Conservation (phyloP, 805 yeast species). For the Candida anglica region DNA sequence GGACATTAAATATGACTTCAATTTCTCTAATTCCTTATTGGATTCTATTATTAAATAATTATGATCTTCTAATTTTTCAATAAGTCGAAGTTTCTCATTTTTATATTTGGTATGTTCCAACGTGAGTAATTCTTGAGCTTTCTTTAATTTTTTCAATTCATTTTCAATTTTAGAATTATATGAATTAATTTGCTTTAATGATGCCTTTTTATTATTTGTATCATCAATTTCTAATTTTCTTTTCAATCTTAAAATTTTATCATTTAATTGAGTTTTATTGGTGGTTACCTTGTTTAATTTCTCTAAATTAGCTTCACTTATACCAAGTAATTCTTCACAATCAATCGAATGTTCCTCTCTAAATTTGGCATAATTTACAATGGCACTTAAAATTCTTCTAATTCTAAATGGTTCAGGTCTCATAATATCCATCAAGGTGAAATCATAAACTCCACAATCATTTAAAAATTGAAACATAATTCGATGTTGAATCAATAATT, state of each 20-base stretch:
- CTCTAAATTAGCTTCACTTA: constrained; percentile 48
- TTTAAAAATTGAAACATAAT: constrained; percentile 42
- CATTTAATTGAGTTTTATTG: constrained; percentile 12
- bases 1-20: constrained; percentile 56
- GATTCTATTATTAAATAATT: constrained; percentile 54
- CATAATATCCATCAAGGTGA: constrained; percentile 66
- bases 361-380: constrained; percentile 80
- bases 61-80: constrained; percentile 58
- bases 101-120: constrained; percentile 62
- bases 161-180: constrained; percentile 56
- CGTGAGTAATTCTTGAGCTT: constrained; percentile 57
- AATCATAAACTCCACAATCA: constrained; percentile 75
- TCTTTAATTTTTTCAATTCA: constrained; percentile 58
- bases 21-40: constrained; percentile 54
- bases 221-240: constrained; percentile 26
- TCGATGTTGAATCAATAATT: neutral
- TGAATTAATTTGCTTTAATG: constrained; percentile 34
- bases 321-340: constrained; percentile 57
- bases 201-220: constrained; percentile 24
- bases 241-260: constrained; percentile 23
- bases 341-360: constrained; percentile 73
- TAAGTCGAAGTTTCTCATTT: constrained; percentile 53
- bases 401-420: constrained; percentile 73
- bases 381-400: constrained; percentile 69
- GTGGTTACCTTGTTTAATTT: constrained; percentile 27